Percentiles rank a stretch among this genome's conserved stretches.
phyloP scores from a whole-genome alignment of 2,329 filamentous ascomycete genomes.

The Hypoxylon sp. region DNA sequence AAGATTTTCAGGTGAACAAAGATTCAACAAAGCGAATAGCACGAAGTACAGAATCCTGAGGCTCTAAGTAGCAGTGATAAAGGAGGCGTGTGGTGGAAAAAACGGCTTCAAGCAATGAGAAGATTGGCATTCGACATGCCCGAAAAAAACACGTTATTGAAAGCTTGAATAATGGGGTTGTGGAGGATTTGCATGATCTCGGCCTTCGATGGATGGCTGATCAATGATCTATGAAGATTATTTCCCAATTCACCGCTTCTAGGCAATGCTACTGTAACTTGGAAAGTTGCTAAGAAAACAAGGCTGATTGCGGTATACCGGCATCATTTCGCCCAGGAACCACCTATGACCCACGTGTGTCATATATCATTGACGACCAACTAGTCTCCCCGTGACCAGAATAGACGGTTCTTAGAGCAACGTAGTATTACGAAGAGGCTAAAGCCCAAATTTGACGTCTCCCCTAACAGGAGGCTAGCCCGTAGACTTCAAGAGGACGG shows the following conservation, averaged over 20 bases:
- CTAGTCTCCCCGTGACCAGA: conserved; percentile 19
- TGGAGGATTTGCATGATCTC: conserved; percentile 48
- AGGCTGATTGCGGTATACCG: conserved; percentile 17
- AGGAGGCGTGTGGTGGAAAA: conserved; percentile 2
- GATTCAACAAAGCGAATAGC: background rate
- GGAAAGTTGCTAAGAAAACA: conserved; percentile 11
- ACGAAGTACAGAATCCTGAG: conserved; percentile 12
- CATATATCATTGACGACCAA: conserved; percentile 6
- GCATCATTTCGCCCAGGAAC: background rate
- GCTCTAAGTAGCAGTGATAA: conserved; percentile 6
- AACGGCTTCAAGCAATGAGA: conserved; percentile 16
- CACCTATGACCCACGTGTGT: background rate
- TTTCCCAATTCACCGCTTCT: conserved; percentile 26
- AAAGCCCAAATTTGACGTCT: conserved; percentile 23
- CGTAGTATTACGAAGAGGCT: conserved; percentile 15
- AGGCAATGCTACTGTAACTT: conserved; percentile 11
- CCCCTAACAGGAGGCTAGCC: conserved; percentile 32
- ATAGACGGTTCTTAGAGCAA: conserved; percentile 5
- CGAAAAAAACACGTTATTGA: conserved; percentile 35
- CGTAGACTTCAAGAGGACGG: conserved; percentile 17
- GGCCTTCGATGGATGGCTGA: conserved; percentile 35
- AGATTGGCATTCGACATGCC: conserved; percentile 41
- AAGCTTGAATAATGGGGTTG: conserved; percentile 52
- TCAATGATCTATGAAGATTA: conserved; percentile 35
- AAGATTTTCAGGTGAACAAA: background rate